Conservation (phyloP, 345 rosid species). For the Theobroma cacao region DNA sequence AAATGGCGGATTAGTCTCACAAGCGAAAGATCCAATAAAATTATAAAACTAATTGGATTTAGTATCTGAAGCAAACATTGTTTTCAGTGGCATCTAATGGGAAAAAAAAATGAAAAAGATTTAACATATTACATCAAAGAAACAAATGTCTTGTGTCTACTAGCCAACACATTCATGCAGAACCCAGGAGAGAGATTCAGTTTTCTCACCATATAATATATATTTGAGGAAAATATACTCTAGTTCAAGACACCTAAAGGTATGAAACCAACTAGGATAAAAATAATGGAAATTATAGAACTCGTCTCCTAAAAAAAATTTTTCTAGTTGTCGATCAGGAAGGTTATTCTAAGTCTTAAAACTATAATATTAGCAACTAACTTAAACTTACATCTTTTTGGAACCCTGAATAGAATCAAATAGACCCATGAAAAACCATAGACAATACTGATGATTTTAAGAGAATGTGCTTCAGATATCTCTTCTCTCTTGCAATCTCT, state of each 20-base stretch:
- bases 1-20: neutral
- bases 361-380: neutral
- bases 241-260: neutral
- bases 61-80: neutral
- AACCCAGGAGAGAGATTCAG: neutral
- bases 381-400: neutral
- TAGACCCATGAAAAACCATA: neutral
- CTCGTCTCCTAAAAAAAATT: neutral
- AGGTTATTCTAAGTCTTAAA: neutral
- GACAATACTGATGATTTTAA: neutral
- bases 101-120: neutral
- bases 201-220: neutral
- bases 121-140: neutral
- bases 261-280: neutral
- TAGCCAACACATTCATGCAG: neutral
- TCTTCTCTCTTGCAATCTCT: neutral
- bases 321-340: neutral
- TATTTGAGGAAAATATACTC: neutral
- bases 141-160: constrained; percentile 1
- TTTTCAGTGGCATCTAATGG: neutral
- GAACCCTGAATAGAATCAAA: neutral
- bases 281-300: neutral
- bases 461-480: neutral
- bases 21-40: neutral
- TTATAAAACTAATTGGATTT: neutral